phyloP scores from a whole-genome alignment of 164 flowering plant genomes.

The Houttuynia cordata region DNA sequence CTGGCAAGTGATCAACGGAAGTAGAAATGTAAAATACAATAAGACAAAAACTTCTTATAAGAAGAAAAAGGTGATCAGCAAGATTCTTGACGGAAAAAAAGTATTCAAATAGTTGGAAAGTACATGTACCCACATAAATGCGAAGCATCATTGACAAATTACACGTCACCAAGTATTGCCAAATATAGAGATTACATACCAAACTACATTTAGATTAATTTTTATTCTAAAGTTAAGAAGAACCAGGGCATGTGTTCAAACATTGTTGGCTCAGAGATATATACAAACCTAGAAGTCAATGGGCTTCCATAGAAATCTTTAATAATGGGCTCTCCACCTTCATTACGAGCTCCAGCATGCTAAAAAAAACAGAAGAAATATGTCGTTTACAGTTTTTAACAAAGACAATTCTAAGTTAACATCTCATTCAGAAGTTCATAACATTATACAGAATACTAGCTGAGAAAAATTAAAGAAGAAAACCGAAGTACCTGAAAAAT shows the following conservation, averaged over 20 bases:
- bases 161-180: not conserved
- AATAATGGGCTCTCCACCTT: conserved; percentile 62
- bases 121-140: too few relatives aligned
- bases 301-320: conserved; percentile 79
- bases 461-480: not conserved
- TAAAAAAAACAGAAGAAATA: conserved; percentile 16
- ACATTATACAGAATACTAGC: too few relatives aligned
- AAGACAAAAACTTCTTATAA: too few relatives aligned
- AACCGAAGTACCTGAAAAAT: conserved; percentile 61
- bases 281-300: conserved; percentile 78
- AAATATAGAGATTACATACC: too few relatives aligned
- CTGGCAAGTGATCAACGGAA: conserved; percentile 28
- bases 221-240: too few relatives aligned
- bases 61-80: too few relatives aligned
- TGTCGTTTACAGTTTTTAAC: not conserved
- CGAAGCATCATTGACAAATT: not conserved
- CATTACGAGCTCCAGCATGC: conserved; percentile 95
- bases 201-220: too few relatives aligned
- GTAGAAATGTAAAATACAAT: not conserved
- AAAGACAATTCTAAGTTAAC: too few relatives aligned
- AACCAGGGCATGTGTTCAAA: too few relatives aligned
- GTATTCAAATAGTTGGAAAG: too few relatives aligned
- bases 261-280: not conserved
- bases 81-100: not conserved
- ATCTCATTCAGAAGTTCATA: too few relatives aligned